Base-by-base conservation (phyloP, 805 yeast genomes). In the Wickerhamomyces xylosicus region DNA sequence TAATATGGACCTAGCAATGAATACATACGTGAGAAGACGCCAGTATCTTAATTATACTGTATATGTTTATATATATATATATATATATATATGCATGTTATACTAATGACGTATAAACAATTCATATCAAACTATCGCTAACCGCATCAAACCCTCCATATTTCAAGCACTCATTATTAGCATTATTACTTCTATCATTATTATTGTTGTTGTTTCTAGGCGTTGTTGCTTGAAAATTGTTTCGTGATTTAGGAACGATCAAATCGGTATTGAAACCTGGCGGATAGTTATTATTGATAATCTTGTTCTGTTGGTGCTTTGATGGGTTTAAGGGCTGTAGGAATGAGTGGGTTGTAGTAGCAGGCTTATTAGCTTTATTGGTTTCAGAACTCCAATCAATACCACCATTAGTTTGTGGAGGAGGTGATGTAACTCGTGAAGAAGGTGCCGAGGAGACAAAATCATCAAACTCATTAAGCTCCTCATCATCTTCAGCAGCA, bases 401-500 rank as follows among this genome's bases (percentile, higher is more conserved):
- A 11, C 37, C 16, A 5, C 34, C 15, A 21, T 27, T 36, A 27
- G 34, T 35, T 21, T 32, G 18, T 19, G 33, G 40, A 25, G 37
- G 32, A 17, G 44, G 40, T 14, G 58, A 47, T 11, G 51, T 33
- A 0, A 44, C 38, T 13, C 49, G 39, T 2, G 57, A 42, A 3
- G 58, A 47, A 29, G 59, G 59, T 19, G 59, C 58, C 5, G 29
- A 25, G 15, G 54, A 55, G 29, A 56, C 59, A 37, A 55, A 58
- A 27, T 53, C 63, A 25, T 58, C 61, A 32, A 47, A 48, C 2
- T 42, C 46, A 29, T 50, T 43, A 28, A 47, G 39, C 13, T 49
- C 59, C 14, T 50, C 56, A 31, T 45, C 48, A 14, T 31, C 19
- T 35, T 37, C 34, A 35, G 36, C 18, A 27, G 13, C 31, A 17